Percentiles rank a stretch among this genome's conserved stretches.
These are phyloP conservation scores for Mycena alexandri DNA, from an alignment of 768 basidiomycete species.

Conservation along the genomic window DNA sequence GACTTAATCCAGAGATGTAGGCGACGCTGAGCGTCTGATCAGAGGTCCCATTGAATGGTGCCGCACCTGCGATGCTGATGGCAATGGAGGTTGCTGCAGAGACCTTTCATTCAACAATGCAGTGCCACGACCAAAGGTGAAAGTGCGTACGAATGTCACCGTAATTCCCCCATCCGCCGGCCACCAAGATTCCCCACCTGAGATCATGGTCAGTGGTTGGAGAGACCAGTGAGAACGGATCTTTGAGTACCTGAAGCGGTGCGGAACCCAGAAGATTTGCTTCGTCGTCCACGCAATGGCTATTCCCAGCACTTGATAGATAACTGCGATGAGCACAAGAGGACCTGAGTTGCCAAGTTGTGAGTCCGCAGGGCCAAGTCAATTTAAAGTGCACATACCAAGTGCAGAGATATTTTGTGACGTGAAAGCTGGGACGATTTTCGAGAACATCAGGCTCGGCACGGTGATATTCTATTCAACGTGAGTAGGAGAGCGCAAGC, in stretches of 20 bases:
- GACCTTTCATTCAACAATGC: not conserved
- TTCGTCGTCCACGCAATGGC: conserved; percentile 66
- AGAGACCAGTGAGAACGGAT: too few relatives aligned
- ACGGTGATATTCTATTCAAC: conserved; percentile 63
- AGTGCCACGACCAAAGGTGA: not conserved
- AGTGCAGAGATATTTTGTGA: conserved; percentile 67
- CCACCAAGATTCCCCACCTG: conserved; percentile 67
- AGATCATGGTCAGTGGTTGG: not conserved
- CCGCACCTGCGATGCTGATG: conserved; percentile 68
- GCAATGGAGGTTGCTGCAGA: conserved; percentile 72
- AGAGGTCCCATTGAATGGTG: conserved; percentile 69
- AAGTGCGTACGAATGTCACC: conserved; percentile 74
- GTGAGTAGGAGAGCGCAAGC: too few relatives aligned
- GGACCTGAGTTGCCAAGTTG: conserved; percentile 66
- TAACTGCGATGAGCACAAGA: conserved; percentile 67
- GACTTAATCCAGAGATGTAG: conserved; percentile 72
- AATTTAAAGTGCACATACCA: too few relatives aligned
- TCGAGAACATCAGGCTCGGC: conserved; percentile 78
- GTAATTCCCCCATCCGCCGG: conserved; percentile 77
- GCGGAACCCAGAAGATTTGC: conserved; percentile 81
- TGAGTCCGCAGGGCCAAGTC: too few relatives aligned
- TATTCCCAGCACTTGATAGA: conserved; percentile 71
- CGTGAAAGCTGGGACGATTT: conserved; percentile 76
- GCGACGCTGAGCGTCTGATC: conserved; percentile 76
- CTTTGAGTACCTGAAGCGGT: conserved; percentile 69